phyloP scores from a whole-genome alignment of 768 basidiomycete genomes.

The Austroboletus festivus region DNA sequence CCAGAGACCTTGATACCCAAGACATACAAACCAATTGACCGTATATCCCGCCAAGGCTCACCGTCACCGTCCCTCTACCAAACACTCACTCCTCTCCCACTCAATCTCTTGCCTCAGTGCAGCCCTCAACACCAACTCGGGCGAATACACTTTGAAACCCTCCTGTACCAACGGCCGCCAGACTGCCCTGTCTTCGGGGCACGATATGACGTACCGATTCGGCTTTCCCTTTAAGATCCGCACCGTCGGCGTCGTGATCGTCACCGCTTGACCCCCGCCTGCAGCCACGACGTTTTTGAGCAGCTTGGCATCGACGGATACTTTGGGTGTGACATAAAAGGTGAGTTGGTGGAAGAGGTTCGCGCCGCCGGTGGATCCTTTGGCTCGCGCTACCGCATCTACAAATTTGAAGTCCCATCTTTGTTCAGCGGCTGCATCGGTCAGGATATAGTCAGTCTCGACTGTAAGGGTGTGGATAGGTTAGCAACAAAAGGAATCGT shows the following conservation, averaged over 20 bases:
- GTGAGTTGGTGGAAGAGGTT: conserved; percentile 60
- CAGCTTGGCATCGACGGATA: conserved; percentile 54
- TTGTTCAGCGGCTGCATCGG: conserved; percentile 59
- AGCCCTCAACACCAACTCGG: conserved; percentile 63
- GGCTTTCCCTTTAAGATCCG: conserved; percentile 50
- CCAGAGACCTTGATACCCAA: too few species aligned
- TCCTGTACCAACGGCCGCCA: conserved; percentile 61
- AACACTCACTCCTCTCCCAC: conserved; percentile 46
- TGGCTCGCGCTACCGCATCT: conserved; percentile 59
- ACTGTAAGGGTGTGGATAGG: conserved; percentile 40
- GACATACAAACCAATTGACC: not conserved
- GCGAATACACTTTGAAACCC: conserved; percentile 58
- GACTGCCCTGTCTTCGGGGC: conserved; percentile 55
- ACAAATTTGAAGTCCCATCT: conserved; percentile 64
- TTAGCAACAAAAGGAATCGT: not conserved
- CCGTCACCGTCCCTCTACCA: conserved; percentile 11
- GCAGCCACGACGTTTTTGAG: conserved; percentile 68
- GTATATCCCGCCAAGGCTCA: not conserved
- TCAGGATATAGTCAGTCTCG: conserved; percentile 55
- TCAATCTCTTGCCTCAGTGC: conserved; percentile 66
- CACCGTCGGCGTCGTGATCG: conserved; percentile 45
- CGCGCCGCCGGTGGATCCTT: conserved; percentile 37
- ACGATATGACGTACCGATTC: conserved; percentile 63
- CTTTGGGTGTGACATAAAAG: conserved; percentile 74
- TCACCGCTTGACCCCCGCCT: conserved; percentile 71